phyloP scores from a whole-genome alignment of 805 yeast genomes.

The Ogataea neopini region DNA sequence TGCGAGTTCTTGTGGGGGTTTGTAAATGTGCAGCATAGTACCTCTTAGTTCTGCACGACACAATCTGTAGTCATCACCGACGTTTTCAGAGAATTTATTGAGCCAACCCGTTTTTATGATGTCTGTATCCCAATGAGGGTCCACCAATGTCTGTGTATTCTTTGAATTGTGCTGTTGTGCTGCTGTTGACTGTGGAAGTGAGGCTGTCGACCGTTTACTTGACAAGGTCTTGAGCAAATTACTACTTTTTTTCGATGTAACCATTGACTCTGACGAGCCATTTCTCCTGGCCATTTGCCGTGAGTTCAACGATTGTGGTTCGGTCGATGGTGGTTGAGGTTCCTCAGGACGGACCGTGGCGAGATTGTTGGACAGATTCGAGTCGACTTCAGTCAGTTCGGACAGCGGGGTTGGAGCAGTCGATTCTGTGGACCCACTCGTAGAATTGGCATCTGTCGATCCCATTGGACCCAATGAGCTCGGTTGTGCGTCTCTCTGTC shows the following conservation, averaged over 20 bases:
- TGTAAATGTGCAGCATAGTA: slow-evolving; percentile 60
- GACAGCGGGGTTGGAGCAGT: neutral
- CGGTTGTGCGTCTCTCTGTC: too few species aligned
- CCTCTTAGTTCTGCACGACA: slow-evolving; percentile 72
- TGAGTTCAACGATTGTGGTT: slow-evolving; percentile 3
- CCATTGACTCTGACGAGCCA: slow-evolving; percentile 7
- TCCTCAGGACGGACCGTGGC: slow-evolving; percentile 4
- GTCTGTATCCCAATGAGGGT: slow-evolving; percentile 35
- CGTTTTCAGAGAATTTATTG: slow-evolving; percentile 43
- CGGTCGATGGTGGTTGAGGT: slow-evolving; percentile 1
- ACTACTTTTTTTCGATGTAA: slow-evolving; percentile 10
- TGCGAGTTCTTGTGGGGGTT: slow-evolving; percentile 50
- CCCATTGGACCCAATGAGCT: neutral
- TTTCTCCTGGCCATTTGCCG: slow-evolving; percentile 7
- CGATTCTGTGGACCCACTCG: too few species aligned
- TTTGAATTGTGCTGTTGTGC: neutral
- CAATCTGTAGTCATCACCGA: slow-evolving; percentile 43
- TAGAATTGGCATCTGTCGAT: neutral
- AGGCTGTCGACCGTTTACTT: slow-evolving; percentile 19
- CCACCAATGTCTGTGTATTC: slow-evolving; percentile 24
- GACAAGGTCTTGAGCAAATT: slow-evolving; percentile 22
- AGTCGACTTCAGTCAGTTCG: neutral
- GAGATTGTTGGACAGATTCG: neutral
- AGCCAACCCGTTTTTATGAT: slow-evolving; percentile 60
- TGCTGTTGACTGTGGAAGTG: slow-evolving; percentile 12